These are phyloP conservation scores for Xylaria sp. DNA, from an alignment of 2,329 filamentous ascomycete species.

Conservation along the genomic window DNA sequence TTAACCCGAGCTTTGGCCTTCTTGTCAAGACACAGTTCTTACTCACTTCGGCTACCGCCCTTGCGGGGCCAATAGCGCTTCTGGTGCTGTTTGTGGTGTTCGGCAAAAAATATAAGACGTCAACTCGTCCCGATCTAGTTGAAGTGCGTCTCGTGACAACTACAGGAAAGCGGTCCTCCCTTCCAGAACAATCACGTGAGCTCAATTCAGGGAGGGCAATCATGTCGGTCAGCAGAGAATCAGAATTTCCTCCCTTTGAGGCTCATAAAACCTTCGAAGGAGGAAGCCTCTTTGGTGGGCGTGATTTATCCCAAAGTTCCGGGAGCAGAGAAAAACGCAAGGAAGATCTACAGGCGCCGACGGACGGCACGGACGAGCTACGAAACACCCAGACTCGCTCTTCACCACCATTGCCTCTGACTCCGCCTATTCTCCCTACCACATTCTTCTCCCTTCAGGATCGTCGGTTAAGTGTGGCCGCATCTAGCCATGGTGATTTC, in stretches of 20 bases:
- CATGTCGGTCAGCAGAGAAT: slow-evolving; percentile 38
- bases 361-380: slow-evolving; percentile 38
- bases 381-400: slow-evolving; percentile 45
- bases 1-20: slow-evolving; percentile 38
- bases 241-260: slow-evolving; percentile 25
- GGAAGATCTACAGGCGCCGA: slow-evolving; percentile 22
- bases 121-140: slow-evolving; percentile 14
- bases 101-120: slow-evolving; percentile 34
- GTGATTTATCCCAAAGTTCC: slow-evolving; percentile 23
- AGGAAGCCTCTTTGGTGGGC: slow-evolving; percentile 10
- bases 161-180: slow-evolving; percentile 25
- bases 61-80: slow-evolving; percentile 33
- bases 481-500: slow-evolving; percentile 43
- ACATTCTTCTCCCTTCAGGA: slow-evolving; percentile 52
- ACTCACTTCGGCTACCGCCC: slow-evolving; percentile 27
- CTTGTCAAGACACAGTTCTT: slow-evolving; percentile 37
- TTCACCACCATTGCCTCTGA: slow-evolving; percentile 56
- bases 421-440: slow-evolving; percentile 52
- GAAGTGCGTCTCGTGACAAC: slow-evolving; percentile 18
- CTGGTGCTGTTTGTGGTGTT: slow-evolving; percentile 29
- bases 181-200: slow-evolving; percentile 42
- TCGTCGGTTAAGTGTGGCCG: slow-evolving; percentile 42
- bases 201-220: slow-evolving; percentile 34
- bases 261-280: neutral
- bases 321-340: slow-evolving; percentile 16